These are phyloP conservation scores for Flaveria sonorensis DNA, from an alignment of 129 eudicot species.

Conservation along the genomic window DNA sequence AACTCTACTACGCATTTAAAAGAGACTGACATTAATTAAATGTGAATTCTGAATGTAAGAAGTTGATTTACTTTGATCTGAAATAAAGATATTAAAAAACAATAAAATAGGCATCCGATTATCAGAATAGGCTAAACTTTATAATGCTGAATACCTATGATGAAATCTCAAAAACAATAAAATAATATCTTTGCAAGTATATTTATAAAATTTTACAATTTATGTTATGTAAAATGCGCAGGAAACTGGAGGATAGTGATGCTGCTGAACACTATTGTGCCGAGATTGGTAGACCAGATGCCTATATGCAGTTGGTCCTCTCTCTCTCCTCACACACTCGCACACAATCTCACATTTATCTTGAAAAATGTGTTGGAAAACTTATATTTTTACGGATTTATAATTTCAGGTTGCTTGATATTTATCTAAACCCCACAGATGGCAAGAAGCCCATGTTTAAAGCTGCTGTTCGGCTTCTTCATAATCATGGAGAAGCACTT, in stretches of 20 bases:
- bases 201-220: neutral
- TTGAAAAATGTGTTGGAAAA: neutral
- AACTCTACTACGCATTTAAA: neutral
- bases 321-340: conserved; percentile 30
- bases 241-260: conserved; percentile 94
- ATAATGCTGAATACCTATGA: neutral
- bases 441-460: conserved; percentile 95
- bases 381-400: conserved; percentile 5
- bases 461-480: conserved; percentile 96
- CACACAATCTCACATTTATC: neutral
- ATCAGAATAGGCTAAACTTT: neutral
- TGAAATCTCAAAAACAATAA: neutral
- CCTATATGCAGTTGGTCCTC: conserved; percentile 87
- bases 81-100: conserved; percentile 6
- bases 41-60: conserved; percentile 1
- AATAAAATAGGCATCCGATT: neutral
- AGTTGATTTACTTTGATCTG: conserved; percentile 9
- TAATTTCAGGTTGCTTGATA: conserved; percentile 82
- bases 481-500: conserved; percentile 89
- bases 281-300: conserved; percentile 97
- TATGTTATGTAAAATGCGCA: conserved; percentile 28
- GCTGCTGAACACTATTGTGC: conserved; percentile 98
- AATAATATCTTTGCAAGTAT: neutral
- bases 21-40: neutral
- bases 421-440: conserved; percentile 85